phyloP scores from a whole-genome alignment of 202 grass and related monocot genomes.

The Zoysia matrella region DNA sequence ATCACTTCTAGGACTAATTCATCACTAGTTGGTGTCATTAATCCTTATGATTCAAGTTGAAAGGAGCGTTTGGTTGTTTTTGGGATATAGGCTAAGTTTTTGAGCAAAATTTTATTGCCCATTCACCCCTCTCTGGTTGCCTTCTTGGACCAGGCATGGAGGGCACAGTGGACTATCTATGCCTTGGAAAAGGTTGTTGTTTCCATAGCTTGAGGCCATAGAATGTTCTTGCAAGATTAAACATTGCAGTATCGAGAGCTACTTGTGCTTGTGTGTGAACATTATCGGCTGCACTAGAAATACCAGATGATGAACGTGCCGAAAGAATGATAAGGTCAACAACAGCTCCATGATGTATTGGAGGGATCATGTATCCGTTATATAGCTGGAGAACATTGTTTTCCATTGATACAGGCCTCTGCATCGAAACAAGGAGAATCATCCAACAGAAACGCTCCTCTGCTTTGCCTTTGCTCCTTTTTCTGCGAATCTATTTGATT shows the following conservation, averaged over 20 bases:
- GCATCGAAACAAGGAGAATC: background rate
- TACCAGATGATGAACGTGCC: background rate
- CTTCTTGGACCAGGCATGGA: background rate
- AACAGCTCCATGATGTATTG: background rate
- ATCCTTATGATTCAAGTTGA: no score
- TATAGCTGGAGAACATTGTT: background rate
- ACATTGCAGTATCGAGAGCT: constrained; percentile 30
- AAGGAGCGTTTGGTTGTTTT: no score
- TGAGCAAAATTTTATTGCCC: no score
- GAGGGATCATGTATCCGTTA: background rate
- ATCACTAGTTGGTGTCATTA: no score
- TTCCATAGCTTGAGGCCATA: constrained; percentile 40
- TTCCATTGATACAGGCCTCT: background rate
- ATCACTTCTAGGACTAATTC: no score
- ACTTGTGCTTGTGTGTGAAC: constrained; percentile 8
- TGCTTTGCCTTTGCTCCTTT: background rate
- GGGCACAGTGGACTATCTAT: background rate
- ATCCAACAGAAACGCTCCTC: background rate
- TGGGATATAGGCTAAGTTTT: no score
- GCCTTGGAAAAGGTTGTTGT: constrained; percentile 16
- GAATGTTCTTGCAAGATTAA: constrained; percentile 35
- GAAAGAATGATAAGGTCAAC: constrained; percentile 25
- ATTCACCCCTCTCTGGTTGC: no score
- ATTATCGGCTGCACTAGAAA: background rate
- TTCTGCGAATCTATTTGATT: constrained; percentile 11